Percentiles rank a stretch among this genome's conserved stretches.
Conservation (phyloP, 305 asterid species). For the Vinca major region DNA sequence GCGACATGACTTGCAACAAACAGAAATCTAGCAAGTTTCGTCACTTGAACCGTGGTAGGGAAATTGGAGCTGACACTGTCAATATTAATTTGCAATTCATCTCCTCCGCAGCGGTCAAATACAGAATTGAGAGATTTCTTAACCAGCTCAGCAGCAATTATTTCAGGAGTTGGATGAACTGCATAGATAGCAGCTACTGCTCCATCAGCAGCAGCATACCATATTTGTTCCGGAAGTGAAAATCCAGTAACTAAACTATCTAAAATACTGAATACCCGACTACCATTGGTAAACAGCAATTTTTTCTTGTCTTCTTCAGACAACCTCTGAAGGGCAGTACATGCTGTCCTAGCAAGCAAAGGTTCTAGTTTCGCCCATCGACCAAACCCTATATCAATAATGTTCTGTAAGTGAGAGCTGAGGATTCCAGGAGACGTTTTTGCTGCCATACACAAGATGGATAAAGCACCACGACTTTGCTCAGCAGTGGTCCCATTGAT, state of each 20-base stretch:
- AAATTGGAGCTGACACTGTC: slow-evolving; percentile 31
- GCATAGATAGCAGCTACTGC: slow-evolving; percentile 68
- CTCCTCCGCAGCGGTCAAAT: slow-evolving; percentile 37
- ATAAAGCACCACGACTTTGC: slow-evolving; percentile 94
- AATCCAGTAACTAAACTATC: slow-evolving; percentile 57
- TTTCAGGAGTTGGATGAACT: slow-evolving; percentile 87
- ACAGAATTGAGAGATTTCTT: slow-evolving; percentile 64
- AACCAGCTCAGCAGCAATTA: slow-evolving; percentile 57
- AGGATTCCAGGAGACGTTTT: slow-evolving; percentile 62
- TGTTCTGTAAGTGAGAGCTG: slow-evolving; percentile 82
- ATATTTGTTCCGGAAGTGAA: slow-evolving; percentile 65
- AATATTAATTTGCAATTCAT: slow-evolving; percentile 34
- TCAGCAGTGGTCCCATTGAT: slow-evolving; percentile 78
- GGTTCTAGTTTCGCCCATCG: slow-evolving; percentile 96
- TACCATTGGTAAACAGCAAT: slow-evolving; percentile 56
- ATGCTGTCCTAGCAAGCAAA: slow-evolving; percentile 89
- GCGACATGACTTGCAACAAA: slow-evolving; percentile 80
- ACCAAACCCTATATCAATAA: slow-evolving; percentile 93
- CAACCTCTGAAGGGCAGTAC: slow-evolving; percentile 70
- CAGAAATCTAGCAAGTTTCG: slow-evolving; percentile 59
- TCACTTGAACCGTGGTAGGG: slow-evolving; percentile 48
- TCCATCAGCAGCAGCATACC: slow-evolving; percentile 89
- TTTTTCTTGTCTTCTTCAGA: slow-evolving; percentile 81
- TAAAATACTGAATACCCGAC: slow-evolving; percentile 59
- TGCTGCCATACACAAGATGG: slow-evolving; percentile 90